Percentiles rank a stretch among this genome's conserved stretches.
Evolutionary conservation across 2,329 filamentous ascomycete genomes (phyloP).

Genomic region (Paraconiothyrium sp.): DNA sequence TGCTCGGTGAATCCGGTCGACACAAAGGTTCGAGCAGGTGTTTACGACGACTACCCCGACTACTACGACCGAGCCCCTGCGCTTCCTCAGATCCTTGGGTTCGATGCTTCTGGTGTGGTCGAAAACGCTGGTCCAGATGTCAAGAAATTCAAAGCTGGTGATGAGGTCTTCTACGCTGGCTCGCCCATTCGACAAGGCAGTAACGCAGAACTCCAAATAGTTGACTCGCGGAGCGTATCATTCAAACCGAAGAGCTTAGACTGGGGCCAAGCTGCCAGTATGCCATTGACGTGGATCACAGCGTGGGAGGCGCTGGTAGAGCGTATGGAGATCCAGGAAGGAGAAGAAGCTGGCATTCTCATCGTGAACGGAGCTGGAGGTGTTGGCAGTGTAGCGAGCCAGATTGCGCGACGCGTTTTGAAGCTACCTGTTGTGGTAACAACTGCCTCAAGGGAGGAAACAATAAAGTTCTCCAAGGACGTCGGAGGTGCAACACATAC

Average conservation of each 20-base stretch:
- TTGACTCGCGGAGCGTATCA: constrained; percentile 53
- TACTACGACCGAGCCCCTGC: constrained; percentile 22
- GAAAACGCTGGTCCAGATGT: constrained; percentile 16
- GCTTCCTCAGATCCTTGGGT: constrained; percentile 18
- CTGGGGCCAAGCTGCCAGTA: constrained; percentile 19
- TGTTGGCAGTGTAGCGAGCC: constrained; percentile 56
- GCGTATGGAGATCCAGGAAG: constrained; percentile 51
- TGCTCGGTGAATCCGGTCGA: constrained; percentile 37
- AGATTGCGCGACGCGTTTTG: constrained; percentile 54
- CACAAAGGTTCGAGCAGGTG: constrained; percentile 31
- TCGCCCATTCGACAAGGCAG: constrained; percentile 53
- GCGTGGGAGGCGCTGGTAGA: constrained; percentile 50
- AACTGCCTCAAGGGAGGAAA: constrained; percentile 55
- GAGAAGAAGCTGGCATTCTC: constrained; percentile 45
- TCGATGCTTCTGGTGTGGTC: constrained; percentile 21
- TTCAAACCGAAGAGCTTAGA: constrained; percentile 51
- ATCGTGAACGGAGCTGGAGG: constrained; percentile 60
- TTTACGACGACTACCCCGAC: constrained; percentile 44
- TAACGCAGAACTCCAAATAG: constrained; percentile 55
- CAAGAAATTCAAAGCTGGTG: constrained; percentile 45
- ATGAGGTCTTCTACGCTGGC: constrained; percentile 56
- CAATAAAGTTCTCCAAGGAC: constrained; percentile 47
- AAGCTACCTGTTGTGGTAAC: constrained; percentile 56
- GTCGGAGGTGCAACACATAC: constrained; percentile 58
- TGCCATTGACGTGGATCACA: constrained; percentile 23